Base-by-base conservation (phyloP, 352 stramenopile genomes). In the Detonula confervacea region DNA sequence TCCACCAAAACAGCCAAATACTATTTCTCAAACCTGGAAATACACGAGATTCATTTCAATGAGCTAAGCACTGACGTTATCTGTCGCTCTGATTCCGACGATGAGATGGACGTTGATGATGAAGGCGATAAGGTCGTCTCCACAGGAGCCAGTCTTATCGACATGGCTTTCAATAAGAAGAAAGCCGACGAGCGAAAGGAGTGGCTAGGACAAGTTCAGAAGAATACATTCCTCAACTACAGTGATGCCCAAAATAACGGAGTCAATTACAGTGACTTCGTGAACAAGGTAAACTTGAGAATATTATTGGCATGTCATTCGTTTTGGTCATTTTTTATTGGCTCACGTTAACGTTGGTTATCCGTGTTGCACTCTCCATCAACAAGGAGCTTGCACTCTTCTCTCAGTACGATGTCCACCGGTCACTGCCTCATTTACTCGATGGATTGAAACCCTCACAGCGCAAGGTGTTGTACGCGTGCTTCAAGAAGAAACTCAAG, bases 91-190 rank as follows among this genome's bases (percentile, higher is more conserved):
- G 68, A 81, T 46, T 25, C 39, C n/a, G 72, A 91, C 7, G 76
- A 85, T 8, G 54, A 59, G n/a, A 74, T 83, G 33, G 75, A 81
- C 22, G 69, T 83, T 37, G 89, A 72, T 64, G 66, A 85, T 49
- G 80, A 64, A 47, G 54, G 67, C 75, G 80, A 83, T 25, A 42
- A 76, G 46, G 9, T 54, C 5, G 77, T 89, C 4, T 57, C 25
- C 3, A 84, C 81, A 22, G 96, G 98, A 24, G 89, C 92, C 24
- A 96, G 99, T 65, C 90, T 98, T 4, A 96, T 99, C 80, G 97
- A 99, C 71, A 98, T 99, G 95, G 98, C 97, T 20, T 99, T 99
- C 75, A 95, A 87, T 81, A 99, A 99, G 89, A 96, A 95, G 25
- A 93, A 97, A 47, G 96, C 97, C 8, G 93, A 95, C 0, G 97